Evolutionary conservation across 306 rosid species (phyloP).

Genomic region (Delonix regia): DNA sequence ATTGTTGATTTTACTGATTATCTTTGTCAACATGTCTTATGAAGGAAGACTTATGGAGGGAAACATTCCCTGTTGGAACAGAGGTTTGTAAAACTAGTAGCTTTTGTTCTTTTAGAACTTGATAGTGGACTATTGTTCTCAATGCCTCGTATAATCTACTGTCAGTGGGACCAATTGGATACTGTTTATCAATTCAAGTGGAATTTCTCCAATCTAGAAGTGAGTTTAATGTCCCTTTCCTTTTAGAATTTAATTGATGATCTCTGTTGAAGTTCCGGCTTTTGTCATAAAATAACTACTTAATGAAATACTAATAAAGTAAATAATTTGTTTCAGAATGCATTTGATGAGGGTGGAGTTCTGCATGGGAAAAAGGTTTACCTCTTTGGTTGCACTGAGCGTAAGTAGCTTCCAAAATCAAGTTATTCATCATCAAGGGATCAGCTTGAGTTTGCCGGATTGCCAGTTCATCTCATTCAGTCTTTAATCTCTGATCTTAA

Average conservation of each 20-base stretch:
- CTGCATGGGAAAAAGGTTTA: constrained; percentile 71
- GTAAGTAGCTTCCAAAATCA: constrained; percentile 40
- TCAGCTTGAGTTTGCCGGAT: background rate
- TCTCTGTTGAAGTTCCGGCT: background rate
- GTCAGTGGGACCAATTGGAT: constrained; percentile 62
- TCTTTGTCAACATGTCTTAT: constrained; percentile 30
- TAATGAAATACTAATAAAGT: constrained; percentile 11
- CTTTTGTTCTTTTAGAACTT: background rate
- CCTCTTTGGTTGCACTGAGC: constrained; percentile 84
- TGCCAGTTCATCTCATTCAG: background rate
- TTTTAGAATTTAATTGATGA: background rate
- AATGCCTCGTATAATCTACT: background rate
- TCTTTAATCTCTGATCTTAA: constrained; percentile 2
- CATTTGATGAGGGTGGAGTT: constrained; percentile 80
- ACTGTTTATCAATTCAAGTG: constrained; percentile 56
- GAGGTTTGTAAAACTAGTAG: constrained; percentile 43
- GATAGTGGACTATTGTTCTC: background rate
- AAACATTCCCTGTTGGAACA: constrained; percentile 57
- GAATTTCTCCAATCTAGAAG: constrained; percentile 62
- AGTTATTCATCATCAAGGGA: background rate
- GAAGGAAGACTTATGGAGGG: constrained; percentile 60
- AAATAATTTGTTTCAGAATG: constrained; percentile 48
- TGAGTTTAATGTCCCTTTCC: constrained; percentile 33
- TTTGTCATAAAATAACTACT: background rate
- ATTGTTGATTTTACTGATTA: constrained; percentile 6